Base-by-base conservation (phyloP, 1,284 basidiomycete genomes). In the Irpex rosettiformis region DNA sequence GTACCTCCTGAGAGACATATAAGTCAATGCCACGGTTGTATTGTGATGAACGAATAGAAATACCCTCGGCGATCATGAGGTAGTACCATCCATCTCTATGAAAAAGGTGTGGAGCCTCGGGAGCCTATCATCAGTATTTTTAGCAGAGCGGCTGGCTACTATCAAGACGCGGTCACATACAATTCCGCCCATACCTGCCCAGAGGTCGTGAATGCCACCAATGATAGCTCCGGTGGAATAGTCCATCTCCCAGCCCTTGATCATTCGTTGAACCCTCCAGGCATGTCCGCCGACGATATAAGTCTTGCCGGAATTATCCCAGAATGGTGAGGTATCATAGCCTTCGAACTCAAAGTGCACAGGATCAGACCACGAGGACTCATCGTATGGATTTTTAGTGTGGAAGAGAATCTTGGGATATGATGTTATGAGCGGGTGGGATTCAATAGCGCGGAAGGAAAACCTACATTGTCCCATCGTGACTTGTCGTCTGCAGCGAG, bases 251-350 rank as follows among this genome's bases (percentile, higher is more conserved):
- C 37, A 58, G 18, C 48, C 52, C 24, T 58, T 30, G 30, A 58
- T 54, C 13, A 47, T 54, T 3, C 40, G 30, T 64, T 65, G 64
- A 13, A 74, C 65, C 52, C 66, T 62, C 73, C 72, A 75, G 1
- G 66, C 65, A 60, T 72, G 71, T 4, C 70, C 66, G 4, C 71
- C 74, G 45, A 71, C 69, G 10, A 75, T 66, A 48, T 73, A 75
- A 1, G 67, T 60, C 28, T 67, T 69, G 18, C 73, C 74, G 30
- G 74, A 68, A 42, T 67, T 64, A 55, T 72, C 72, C 73, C 74
- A 75, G 64, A 73, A 76, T 7, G 69, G 67, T 2, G 69, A 72
- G 0, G 71, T 70, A 54, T 76, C 74, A 58, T 75, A 76, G 5
- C 74, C 74, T 55, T 64, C 64, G 60, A 74, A 75, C 5, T 58